Evolutionary conservation across 352 stramenopile species (phyloP), one percentile per base, ranked within the genome.

Genomic region (Thraustochytrium sp.): DNA sequence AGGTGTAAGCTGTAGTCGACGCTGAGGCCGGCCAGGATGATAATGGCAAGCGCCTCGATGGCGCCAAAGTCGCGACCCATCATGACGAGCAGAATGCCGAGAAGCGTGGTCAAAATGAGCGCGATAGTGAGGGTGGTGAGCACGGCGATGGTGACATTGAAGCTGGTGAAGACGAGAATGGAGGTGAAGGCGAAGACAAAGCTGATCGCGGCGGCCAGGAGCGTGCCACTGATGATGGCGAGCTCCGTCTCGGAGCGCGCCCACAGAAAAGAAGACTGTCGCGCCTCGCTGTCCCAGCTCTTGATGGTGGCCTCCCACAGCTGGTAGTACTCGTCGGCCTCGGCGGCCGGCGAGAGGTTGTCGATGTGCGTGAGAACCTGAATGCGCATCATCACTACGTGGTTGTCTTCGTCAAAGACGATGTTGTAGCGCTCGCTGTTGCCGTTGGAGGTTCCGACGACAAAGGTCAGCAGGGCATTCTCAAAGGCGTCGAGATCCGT

Each of bases 1-100:
- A 84, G 49, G 38, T 84, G 75, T 16, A 84, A 21, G 26, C 36
- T 83, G 75, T 84, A 84, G 38, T 84, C 75, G 18, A 84, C 75
- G 23, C 23, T 48, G n/a, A 84, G 29, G 18, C 75, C 75, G 18
- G 49, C 36, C 3, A 84, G 29, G 26, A 84, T 56, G 49, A 84
- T 75, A 11, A 75, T 40, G 36, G 26, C 38, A 8, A 84, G 18
- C 5, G 61, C 61, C 61, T 84, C 75, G 37, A 62, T 61, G 23
- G 61, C 61, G 29, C 61, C 55, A 46, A 73, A 75, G 16, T 23
- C 23, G 29, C 75, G 40, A 40, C 31, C 68, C 68, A 80, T 68
- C 8, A 80, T 29, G 8, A 80, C 48, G 31, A 80, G 18, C 23
- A 80, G 31, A 23, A 54, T 64, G 31, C 61, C 38, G 9, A 84